Evolutionary conservation across 306 rosid species (phyloP), one percentile per base, ranked within the genome.

Genomic region (Acacia melanoxylon): DNA sequence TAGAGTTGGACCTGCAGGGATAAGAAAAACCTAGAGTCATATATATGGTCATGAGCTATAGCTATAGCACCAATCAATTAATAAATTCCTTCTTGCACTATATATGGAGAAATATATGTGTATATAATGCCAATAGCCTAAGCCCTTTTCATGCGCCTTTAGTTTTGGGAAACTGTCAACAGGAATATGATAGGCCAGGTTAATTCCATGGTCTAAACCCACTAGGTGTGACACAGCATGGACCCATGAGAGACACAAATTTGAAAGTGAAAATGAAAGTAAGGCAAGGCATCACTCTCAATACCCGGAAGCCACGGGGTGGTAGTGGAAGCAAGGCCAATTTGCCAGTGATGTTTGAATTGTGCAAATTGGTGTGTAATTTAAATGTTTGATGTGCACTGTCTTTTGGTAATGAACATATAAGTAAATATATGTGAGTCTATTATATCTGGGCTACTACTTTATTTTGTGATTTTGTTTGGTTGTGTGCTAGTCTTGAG

Each of bases 11-110:
- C n/a, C 31, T 0, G 12, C 51, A 80, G 54, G 33, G 42, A 52
- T 45, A 45, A 62, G 79, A 62, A 81, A 74, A 72, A 80, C 83
- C 81, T 78, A 72, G 62, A 78, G 58, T 81, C 69, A 67, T 77
- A 48, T 48, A 12, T 16, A 48, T 48, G 85, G 83, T 70, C 42
- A 54, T 62, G 68, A 27, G 40, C 66, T 24, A n/a, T 33, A 72
- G 58, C 41, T 45, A 25, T 33, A 74, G 49, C 46, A 52, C 65
- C 72, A 29, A 82, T 76, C 42, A 41, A 68, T 76, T 2, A 52
- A 56, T 22, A 59, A 12, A 4, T 11, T 61, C 16, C 15, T 25
- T 65, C 44, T 42, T 41, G 14, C 25, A 42, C 80, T 20, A 24
- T 68, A 58, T 58, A 58, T 58, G 62, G 33, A 4, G 24, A 1